phyloP scores from a whole-genome alignment of 2,329 filamentous ascomycete genomes.

The Epichloe festucae region DNA sequence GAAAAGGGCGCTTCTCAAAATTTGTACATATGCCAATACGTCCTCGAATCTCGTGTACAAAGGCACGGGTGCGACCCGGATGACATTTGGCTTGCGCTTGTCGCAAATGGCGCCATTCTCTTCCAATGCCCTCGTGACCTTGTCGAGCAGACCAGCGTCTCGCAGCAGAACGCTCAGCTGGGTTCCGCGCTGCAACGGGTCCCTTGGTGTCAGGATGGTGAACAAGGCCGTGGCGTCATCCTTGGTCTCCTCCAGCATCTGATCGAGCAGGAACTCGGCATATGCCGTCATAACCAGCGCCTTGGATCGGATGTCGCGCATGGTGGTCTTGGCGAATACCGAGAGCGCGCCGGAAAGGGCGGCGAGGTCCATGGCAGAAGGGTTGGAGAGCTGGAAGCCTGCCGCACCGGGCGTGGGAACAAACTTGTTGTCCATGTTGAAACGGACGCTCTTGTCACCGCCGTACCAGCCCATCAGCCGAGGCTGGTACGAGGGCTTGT shows the following conservation, averaged over 20 bases:
- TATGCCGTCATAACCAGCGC: slow-evolving; percentile 64
- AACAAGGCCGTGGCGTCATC: slow-evolving; percentile 29
- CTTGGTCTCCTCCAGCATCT: slow-evolving; percentile 23
- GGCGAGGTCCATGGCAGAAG: slow-evolving; percentile 62
- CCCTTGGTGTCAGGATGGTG: slow-evolving; percentile 54
- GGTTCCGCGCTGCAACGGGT: slow-evolving; percentile 56
- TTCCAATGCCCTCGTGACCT: slow-evolving; percentile 49
- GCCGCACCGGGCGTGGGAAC: slow-evolving; percentile 63
- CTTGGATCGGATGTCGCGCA: slow-evolving; percentile 56
- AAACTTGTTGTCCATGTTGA: slow-evolving; percentile 75
- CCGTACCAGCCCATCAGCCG: slow-evolving; percentile 82
- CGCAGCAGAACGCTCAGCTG: slow-evolving; percentile 64
- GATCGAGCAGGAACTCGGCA: slow-evolving; percentile 52
- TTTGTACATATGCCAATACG: slow-evolving; percentile 39
- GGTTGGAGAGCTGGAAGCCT: slow-evolving; percentile 79
- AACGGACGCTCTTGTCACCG: slow-evolving; percentile 60
- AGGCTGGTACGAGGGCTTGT: slow-evolving; percentile 37
- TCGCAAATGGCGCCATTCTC: slow-evolving; percentile 63
- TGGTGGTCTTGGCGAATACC: slow-evolving; percentile 59
- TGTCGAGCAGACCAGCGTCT: slow-evolving; percentile 52
- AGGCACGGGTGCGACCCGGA: slow-evolving; percentile 71
- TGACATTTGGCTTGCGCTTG: slow-evolving; percentile 73
- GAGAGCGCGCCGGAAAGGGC: slow-evolving; percentile 60
- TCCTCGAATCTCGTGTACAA: slow-evolving; percentile 74
- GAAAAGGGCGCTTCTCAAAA: slow-evolving; percentile 22